Percentiles rank a stretch among this genome's conserved stretches.
These are phyloP conservation scores for Henningerozyma blattae DNA, from an alignment of 805 yeast species.

Conservation along the genomic window DNA sequence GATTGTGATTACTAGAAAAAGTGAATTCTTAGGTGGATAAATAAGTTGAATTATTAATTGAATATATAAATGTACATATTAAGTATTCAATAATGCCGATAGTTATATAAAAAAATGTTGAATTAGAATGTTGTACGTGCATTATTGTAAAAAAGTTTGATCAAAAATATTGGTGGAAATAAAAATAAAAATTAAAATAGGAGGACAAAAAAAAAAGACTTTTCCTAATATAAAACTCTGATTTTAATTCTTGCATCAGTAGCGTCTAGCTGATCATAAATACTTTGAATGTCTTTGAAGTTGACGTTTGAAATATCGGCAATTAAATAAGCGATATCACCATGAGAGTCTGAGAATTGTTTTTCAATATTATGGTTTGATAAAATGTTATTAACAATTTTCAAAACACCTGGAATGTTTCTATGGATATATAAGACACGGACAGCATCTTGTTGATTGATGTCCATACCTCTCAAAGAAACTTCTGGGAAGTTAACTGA, in stretches of 20 bases:
- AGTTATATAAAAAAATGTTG: too few relatives aligned
- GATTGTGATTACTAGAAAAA: too few relatives aligned
- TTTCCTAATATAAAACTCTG: constrained; percentile 73
- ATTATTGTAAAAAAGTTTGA: too few relatives aligned
- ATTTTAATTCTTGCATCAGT: constrained; percentile 88
- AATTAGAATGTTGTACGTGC: too few relatives aligned
- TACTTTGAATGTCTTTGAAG: constrained; percentile 66
- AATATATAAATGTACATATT: too few relatives aligned
- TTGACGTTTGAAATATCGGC: constrained; percentile 89
- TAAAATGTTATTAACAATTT: constrained; percentile 91
- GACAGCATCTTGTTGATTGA: constrained; percentile 73
- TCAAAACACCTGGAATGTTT: constrained; percentile 97
- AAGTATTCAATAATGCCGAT: too few relatives aligned
- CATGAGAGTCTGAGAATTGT: constrained; percentile 95
- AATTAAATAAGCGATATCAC: constrained; percentile 94
- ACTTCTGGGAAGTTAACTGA: constrained; percentile 99
- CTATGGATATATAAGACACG: constrained; percentile 94
- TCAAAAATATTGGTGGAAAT: too few relatives aligned
- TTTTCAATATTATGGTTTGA: constrained; percentile 93
- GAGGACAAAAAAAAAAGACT: too few relatives aligned
- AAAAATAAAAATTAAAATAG: too few relatives aligned
- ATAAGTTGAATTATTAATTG: too few relatives aligned
- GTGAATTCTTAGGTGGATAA: too few relatives aligned
- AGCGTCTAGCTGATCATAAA: constrained; percentile 74
- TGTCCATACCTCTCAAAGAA: constrained; percentile 68